A percentile compares a stretch with the other conserved stretches of the same genome.
Conservation (phyloP, 345 rosid genomes). For the Cardamine occulta region DNA sequence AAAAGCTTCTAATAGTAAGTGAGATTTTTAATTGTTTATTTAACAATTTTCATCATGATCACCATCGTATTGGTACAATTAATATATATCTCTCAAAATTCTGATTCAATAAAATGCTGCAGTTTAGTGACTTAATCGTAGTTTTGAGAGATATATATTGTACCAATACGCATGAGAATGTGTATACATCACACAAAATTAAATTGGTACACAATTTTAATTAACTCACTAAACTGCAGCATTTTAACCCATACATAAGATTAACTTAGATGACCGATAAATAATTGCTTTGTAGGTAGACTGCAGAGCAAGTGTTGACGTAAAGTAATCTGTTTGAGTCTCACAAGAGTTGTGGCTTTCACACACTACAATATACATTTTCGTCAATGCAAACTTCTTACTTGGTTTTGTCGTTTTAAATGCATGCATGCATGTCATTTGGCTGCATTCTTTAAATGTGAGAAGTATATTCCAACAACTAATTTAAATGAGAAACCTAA, state of each 20-base stretch:
- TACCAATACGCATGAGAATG: slow-evolving; percentile 1
- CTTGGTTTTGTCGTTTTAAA: slow-evolving; percentile 33
- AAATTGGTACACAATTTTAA: background rate
- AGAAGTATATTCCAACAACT: slow-evolving; percentile 45
- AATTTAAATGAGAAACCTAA: slow-evolving; percentile 25
- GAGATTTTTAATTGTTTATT: no score
- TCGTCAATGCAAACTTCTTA: slow-evolving; percentile 27
- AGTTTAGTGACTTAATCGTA: no score
- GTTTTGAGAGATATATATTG: background rate
- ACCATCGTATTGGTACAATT: no score
- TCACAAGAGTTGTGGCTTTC: slow-evolving; percentile 37
- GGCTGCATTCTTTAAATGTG: slow-evolving; percentile 39
- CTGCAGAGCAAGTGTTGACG: slow-evolving; percentile 31
- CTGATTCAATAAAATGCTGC: no score
- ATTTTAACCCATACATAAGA: background rate
- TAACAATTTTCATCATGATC: no score
- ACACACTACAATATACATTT: slow-evolving; percentile 24
- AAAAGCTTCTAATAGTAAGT: no score
- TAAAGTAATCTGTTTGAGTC: slow-evolving; percentile 29
- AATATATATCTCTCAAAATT: no score
- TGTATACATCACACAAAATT: background rate
- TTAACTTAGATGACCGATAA: background rate
- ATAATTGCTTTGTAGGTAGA: slow-evolving; percentile 2
- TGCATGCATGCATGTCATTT: slow-evolving; percentile 44
- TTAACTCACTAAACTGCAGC: background rate